These are phyloP conservation scores for Diaporthe batatas DNA, from an alignment of 2,329 filamentous ascomycete genomes.

Conservation along the genomic window DNA sequence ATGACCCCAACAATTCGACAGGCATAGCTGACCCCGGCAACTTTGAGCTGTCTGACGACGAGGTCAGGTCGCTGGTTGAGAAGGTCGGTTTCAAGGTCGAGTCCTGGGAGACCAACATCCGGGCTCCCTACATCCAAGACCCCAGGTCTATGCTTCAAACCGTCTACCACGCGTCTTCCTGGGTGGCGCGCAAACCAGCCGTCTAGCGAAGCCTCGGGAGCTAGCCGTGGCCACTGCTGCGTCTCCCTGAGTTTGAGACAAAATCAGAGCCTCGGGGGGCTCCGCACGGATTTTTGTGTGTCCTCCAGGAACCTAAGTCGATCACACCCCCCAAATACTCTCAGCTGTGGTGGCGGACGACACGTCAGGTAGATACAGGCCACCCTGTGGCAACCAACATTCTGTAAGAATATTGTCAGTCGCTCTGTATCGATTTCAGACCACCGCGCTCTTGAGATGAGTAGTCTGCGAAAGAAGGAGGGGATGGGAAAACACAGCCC, in stretches of 20 bases:
- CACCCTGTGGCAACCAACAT: neutral
- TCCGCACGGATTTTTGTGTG: neutral
- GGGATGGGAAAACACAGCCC: neutral
- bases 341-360: neutral
- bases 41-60: slow-evolving; percentile 90
- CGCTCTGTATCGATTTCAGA: neutral
- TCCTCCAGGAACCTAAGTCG: neutral
- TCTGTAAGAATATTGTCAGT: neutral
- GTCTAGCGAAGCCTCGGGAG: neutral
- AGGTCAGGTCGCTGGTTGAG: slow-evolving; percentile 82
- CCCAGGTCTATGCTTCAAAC: slow-evolving; percentile 87
- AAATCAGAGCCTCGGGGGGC: too few species aligned
- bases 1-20: slow-evolving; percentile 62
- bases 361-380: neutral
- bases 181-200: slow-evolving; percentile 83
- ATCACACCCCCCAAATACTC: neutral
- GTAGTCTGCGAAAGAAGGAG: neutral
- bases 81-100: slow-evolving; percentile 83
- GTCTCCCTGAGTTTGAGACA: neutral
- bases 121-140: slow-evolving; percentile 90
- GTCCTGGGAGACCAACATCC: slow-evolving; percentile 68
- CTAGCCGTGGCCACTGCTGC: neutral
- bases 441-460: neutral
- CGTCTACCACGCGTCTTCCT: slow-evolving; percentile 83
- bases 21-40: slow-evolving; percentile 91